phyloP scores from a whole-genome alignment of 768 basidiomycete genomes.

The Kwoniella botswanensis region DNA sequence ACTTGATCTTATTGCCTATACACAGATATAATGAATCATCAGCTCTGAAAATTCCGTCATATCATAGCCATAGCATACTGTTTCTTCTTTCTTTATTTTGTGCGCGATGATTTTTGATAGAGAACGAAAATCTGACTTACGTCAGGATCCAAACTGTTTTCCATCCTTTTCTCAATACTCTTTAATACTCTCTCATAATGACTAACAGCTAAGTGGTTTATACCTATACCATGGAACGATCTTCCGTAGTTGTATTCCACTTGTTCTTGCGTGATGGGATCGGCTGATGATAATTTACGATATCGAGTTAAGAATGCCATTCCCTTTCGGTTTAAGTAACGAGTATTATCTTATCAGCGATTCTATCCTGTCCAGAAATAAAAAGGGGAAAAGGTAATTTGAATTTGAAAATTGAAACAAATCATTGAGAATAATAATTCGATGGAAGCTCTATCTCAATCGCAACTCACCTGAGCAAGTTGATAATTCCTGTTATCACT shows the following conservation, averaged over 20 bases:
- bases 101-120: neutral
- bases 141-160: slow-evolving; percentile 43
- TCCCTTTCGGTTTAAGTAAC: slow-evolving; percentile 61
- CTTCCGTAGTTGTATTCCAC: slow-evolving; percentile 93
- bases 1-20: slow-evolving; percentile 59
- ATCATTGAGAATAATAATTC: neutral
- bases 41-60: neutral
- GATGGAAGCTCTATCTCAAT: neutral
- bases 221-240: slow-evolving; percentile 88
- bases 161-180: slow-evolving; percentile 63
- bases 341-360: neutral
- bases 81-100: too few relatives aligned
- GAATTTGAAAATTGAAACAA: too few relatives aligned
- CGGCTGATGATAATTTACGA: slow-evolving; percentile 64
- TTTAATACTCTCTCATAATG: slow-evolving; percentile 82
- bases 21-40: neutral
- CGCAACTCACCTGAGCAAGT: slow-evolving; percentile 68
- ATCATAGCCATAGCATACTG: too few relatives aligned
- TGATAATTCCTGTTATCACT: slow-evolving; percentile 92
- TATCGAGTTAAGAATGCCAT: slow-evolving; percentile 86
- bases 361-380: too few relatives aligned
- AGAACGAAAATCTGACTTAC: slow-evolving; percentile 45
- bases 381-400: too few relatives aligned
- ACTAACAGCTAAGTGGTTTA: slow-evolving; percentile 77
- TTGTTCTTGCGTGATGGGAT: slow-evolving; percentile 61